Conservation (phyloP, 306 rosid species). For the Quillaja saponaria region DNA sequence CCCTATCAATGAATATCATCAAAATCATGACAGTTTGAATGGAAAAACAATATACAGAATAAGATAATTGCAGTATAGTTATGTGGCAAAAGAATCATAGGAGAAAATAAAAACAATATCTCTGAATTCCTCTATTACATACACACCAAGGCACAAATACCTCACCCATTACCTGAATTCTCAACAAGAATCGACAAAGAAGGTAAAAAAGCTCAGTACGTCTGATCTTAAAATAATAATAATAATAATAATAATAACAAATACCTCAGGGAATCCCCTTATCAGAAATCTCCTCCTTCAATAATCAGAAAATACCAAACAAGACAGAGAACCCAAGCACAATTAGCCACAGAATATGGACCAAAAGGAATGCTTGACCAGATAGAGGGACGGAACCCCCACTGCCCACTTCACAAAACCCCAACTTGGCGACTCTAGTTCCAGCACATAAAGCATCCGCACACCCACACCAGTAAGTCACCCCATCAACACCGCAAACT, state of each 20-base stretch:
- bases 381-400: conserved; percentile 71
- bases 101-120: background rate
- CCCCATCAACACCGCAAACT: conserved; percentile 82
- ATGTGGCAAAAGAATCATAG: background rate
- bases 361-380: conserved; percentile 82
- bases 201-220: background rate
- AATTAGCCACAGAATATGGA: conserved; percentile 86
- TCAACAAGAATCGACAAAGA: background rate
- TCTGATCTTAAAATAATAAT: conserved; percentile 15
- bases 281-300: background rate
- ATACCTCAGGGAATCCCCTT: no score
- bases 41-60: background rate
- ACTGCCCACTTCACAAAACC: conserved; percentile 79
- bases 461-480: conserved; percentile 96
- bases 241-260: no score
- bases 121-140: conserved; percentile 5
- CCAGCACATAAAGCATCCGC: conserved; percentile 80
- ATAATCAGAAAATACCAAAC: conserved; percentile 63
- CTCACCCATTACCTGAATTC: background rate
- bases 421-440: conserved; percentile 55
- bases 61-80: background rate
- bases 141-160: background rate
- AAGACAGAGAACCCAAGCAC: conserved; percentile 71
- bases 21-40: background rate
- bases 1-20: background rate